Base-by-base conservation (phyloP, 768 basidiomycete species). In the Mycena rosella region DNA sequence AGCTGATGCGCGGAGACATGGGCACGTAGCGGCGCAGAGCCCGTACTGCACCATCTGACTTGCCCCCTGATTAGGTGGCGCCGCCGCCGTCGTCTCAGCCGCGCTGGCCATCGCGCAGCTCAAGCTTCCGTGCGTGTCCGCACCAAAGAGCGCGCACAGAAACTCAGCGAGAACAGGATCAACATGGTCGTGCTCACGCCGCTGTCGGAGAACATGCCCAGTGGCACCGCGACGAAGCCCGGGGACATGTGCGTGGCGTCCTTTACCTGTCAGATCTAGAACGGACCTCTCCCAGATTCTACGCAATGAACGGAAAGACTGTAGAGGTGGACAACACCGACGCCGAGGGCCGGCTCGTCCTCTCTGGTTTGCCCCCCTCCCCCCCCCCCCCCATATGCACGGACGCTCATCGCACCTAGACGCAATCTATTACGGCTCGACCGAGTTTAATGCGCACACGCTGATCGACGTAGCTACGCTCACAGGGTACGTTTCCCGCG, bases 251-350 rank as follows among this genome's bases (percentile, higher is more conserved):
- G 67, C 36, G 89, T 76, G 32, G 10, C 22, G n/a, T 29, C 20
- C 5, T 44, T 9, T 40, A 65, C 18, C 36, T 13, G 49, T 47
- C 65, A 13, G 5, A 14, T 2, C 38, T 4, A 6, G 44, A 30
- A 45, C 26, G 18, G 17, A 40, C 17, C n/a, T 18, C 18, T 34
- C 52, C 2, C 68, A 94, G 92, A 47, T 73, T 95, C 70, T 92
- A 92, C 68, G 91, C 93, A 7, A 95, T 95, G 91, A 95, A 95
- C 71, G 93, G 95, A 40, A 95, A 95, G 78, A 89, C 91, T 0
- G 85, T 96, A 20, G 93, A 96, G 75, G 86, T 96, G 30, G 93
- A 95, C 78, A 95, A 95, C 76, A 96, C 94, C 0, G 95, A 94
- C 75, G 93, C 93, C 8, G 93, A 94, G 73, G 93, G 92, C 14